These are phyloP conservation scores for Limonium bicolor DNA, from an alignment of 148 eudicot genomes.

Conservation along the genomic window DNA sequence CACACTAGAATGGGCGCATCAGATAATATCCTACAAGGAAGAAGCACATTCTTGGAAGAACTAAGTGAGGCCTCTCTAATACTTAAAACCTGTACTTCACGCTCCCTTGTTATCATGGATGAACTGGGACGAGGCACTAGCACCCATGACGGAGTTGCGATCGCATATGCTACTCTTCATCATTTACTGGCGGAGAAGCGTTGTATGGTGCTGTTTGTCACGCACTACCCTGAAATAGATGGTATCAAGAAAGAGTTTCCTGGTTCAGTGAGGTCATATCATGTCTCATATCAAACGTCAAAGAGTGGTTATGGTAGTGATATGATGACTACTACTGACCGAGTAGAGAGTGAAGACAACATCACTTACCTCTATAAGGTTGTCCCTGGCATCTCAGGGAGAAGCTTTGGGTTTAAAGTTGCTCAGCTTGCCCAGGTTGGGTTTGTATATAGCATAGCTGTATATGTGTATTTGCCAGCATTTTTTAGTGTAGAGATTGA, in stretches of 20 bases:
- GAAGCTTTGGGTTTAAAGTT: conserved; percentile 92
- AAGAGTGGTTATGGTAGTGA: conserved; percentile 8
- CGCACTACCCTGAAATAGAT: conserved; percentile 86
- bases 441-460: no score
- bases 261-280: conserved; percentile 59
- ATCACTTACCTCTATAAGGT: conserved; percentile 86
- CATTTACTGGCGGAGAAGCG: conserved; percentile 56
- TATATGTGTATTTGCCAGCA: no score
- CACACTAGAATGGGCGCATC: conserved; percentile 97
- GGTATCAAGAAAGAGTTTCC: conserved; percentile 61
- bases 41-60: conserved; percentile 95
- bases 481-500: no score
- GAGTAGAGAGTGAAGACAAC: conserved; percentile 28
- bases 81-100: conserved; percentile 44
- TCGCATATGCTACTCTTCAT: conserved; percentile 89
- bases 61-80: conserved; percentile 75
- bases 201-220: conserved; percentile 76
- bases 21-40: conserved; percentile 85
- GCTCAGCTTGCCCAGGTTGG: conserved; percentile 94
- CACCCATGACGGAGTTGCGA: conserved; percentile 96
- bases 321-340: conserved; percentile 4
- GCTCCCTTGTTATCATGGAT: conserved; percentile 79
- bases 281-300: conserved; percentile 78
- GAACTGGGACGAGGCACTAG: conserved; percentile 99
- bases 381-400: conserved; percentile 71